Evolutionary conservation across 306 rosid genomes (phyloP).

Genomic region (Vigna angularis): DNA sequence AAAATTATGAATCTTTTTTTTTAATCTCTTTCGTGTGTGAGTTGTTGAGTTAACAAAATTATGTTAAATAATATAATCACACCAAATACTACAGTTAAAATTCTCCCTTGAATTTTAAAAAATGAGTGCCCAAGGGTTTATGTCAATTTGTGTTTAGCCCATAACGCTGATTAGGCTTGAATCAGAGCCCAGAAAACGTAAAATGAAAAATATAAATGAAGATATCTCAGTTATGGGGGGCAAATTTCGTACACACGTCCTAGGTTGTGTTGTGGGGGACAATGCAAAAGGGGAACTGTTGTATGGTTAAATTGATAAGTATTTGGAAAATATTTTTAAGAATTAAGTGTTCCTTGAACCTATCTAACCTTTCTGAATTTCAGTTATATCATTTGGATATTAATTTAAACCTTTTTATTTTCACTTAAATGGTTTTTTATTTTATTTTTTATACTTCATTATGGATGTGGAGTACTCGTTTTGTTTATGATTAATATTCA

Average conservation of each 20-base stretch:
- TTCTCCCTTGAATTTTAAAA: background rate
- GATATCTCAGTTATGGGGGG: background rate
- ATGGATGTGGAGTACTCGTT: too few species aligned
- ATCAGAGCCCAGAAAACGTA: constrained; percentile 6
- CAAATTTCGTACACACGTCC: constrained; percentile 2
- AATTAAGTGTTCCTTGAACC: too few species aligned
- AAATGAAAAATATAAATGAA: background rate
- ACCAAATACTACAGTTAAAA: background rate
- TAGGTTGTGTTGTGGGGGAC: constrained; percentile 47
- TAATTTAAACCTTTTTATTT: too few species aligned
- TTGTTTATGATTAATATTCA: too few species aligned
- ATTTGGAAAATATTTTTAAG: background rate
- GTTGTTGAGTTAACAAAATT: background rate
- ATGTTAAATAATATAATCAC: background rate
- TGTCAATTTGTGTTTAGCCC: constrained; percentile 17
- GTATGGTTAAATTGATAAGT: background rate
- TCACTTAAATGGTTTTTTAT: too few species aligned
- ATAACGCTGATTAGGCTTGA: background rate
- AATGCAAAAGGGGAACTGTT: constrained; percentile 33
- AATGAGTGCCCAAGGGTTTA: constrained; percentile 15
- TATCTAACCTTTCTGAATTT: too few species aligned
- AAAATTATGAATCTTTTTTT: too few species aligned
- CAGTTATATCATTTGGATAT: too few species aligned
- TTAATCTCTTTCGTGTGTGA: too few species aligned
- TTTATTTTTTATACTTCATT: too few species aligned